A percentile compares a stretch with the other conserved stretches of the same genome.
phyloP scores from a whole-genome alignment of 805 yeast species.

The Candida andamanensis region DNA sequence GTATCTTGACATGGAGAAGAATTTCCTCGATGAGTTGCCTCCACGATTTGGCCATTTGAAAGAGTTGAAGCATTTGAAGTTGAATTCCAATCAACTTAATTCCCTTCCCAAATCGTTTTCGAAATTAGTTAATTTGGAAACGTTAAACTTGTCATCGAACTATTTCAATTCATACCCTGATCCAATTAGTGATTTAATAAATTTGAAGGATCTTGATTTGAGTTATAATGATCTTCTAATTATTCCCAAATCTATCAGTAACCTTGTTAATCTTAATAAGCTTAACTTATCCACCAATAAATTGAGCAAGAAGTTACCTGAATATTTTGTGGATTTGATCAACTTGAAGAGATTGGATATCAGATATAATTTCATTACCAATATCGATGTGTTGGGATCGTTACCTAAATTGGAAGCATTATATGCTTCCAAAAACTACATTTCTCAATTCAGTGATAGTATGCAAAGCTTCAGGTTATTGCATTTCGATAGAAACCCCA shows the following conservation, averaged over 20 bases:
- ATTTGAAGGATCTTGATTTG: slow-evolving; percentile 64
- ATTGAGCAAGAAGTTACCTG: slow-evolving; percentile 49
- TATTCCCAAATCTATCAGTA: slow-evolving; percentile 59
- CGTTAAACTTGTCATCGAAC: slow-evolving; percentile 78
- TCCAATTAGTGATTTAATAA: slow-evolving; percentile 53
- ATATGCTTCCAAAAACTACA: slow-evolving; percentile 68
- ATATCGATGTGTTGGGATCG: slow-evolving; percentile 51
- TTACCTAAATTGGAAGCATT: slow-evolving; percentile 65
- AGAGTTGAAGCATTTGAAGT: slow-evolving; percentile 52
- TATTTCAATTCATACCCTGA: slow-evolving; percentile 58
- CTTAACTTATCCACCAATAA: slow-evolving; percentile 73
- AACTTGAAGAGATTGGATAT: slow-evolving; percentile 70
- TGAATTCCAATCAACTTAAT: slow-evolving; percentile 72
- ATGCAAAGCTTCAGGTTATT: slow-evolving; percentile 62
- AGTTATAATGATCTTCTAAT: slow-evolving; percentile 69
- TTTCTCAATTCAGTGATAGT: slow-evolving; percentile 62
- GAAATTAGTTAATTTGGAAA: slow-evolving; percentile 47
- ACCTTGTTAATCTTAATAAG: slow-evolving; percentile 56
- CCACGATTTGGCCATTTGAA: slow-evolving; percentile 48
- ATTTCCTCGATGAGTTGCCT: slow-evolving; percentile 64
- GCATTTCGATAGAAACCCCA: slow-evolving; percentile 77
- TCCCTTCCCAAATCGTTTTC: slow-evolving; percentile 59
- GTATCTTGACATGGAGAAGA: slow-evolving; percentile 70
- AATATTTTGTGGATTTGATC: slow-evolving; percentile 45
- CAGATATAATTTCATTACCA: slow-evolving; percentile 58